Evolutionary conservation across 139 green algal genomes (phyloP).

Genomic region (Chlamydomonas eustigma): DNA sequence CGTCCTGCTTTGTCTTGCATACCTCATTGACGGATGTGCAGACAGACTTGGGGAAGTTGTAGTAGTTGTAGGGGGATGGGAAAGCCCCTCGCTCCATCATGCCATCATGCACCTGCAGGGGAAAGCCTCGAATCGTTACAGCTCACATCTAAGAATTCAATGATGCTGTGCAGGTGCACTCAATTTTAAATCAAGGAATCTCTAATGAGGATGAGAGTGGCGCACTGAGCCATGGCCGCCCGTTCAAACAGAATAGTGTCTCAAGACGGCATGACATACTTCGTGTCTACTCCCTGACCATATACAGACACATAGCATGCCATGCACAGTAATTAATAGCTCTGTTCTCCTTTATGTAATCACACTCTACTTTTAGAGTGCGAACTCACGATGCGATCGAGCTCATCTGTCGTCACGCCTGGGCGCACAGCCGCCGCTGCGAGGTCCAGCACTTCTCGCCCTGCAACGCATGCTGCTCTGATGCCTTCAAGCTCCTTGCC

Average conservation of each 20-base stretch:
- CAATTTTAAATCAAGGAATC: not conserved
- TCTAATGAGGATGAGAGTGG: no score
- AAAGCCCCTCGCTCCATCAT: conserved; percentile 77
- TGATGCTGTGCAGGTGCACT: not conserved
- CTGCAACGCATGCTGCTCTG: conserved; percentile 56
- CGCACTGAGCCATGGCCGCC: no score
- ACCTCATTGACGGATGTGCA: conserved; percentile 97
- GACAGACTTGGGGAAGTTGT: conserved; percentile 92
- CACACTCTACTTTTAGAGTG: no score
- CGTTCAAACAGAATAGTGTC: no score
- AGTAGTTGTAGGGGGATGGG: conserved; percentile 90
- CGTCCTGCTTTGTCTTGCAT: no score
- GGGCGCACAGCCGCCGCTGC: conserved; percentile 65
- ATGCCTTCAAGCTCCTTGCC: conserved; percentile 75
- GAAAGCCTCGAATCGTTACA: no score
- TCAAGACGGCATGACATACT: no score
- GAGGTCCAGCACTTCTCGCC: conserved; percentile 64
- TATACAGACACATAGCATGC: no score
- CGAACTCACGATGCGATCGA: conserved; percentile 82
- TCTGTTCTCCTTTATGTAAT: not conserved
- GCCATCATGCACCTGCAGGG: conserved; percentile 67
- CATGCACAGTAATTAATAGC: no score
- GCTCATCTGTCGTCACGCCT: conserved; percentile 88
- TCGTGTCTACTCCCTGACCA: no score
- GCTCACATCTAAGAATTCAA: not conserved